Percentiles rank a stretch among this genome's conserved stretches.
Conservation (phyloP, 1,284 basidiomycete species). For the Tilletia setariae region DNA sequence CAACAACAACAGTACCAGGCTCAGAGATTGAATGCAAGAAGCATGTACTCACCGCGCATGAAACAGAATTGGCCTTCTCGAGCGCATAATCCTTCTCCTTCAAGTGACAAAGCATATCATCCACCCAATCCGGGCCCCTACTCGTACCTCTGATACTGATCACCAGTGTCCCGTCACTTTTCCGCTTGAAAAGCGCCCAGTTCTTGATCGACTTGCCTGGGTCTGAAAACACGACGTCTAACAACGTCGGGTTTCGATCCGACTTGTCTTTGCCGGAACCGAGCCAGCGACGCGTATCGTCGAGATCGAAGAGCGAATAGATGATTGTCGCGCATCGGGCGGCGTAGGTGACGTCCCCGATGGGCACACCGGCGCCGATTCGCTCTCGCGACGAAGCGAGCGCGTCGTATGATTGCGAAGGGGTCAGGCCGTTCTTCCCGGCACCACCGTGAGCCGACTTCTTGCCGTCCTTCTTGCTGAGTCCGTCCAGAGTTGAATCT, state of each 20-base stretch:
- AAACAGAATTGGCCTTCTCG: neutral
- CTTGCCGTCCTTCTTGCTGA: slow-evolving; percentile 7
- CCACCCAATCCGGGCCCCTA: slow-evolving; percentile 7
- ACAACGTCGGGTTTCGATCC: slow-evolving; percentile 1
- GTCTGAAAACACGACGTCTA: slow-evolving; percentile 6
- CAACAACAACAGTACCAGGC: neutral
- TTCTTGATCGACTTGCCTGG: slow-evolving; percentile 6
- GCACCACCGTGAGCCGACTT: neutral
- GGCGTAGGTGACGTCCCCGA: slow-evolving; percentile 1
- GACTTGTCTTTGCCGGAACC: neutral
- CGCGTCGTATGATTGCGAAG: slow-evolving; percentile 6
- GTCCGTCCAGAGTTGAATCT: neutral
- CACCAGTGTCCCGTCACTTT: neutral
- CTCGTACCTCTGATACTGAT: neutral
- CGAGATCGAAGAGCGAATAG: slow-evolving; percentile 11
- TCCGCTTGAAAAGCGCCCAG: slow-evolving; percentile 1
- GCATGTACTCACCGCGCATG: neutral
- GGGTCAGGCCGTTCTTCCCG: neutral
- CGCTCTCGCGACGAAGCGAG: neutral
- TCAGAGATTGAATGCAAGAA: neutral
- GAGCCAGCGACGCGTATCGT: neutral
- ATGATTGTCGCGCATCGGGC: neutral
- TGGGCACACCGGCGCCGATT: slow-evolving; percentile 5
- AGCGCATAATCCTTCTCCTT: slow-evolving; percentile 12
- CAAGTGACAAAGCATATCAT: slow-evolving; percentile 12